Conservation (phyloP, 345 rosid genomes). For the Durio zibethinus region DNA sequence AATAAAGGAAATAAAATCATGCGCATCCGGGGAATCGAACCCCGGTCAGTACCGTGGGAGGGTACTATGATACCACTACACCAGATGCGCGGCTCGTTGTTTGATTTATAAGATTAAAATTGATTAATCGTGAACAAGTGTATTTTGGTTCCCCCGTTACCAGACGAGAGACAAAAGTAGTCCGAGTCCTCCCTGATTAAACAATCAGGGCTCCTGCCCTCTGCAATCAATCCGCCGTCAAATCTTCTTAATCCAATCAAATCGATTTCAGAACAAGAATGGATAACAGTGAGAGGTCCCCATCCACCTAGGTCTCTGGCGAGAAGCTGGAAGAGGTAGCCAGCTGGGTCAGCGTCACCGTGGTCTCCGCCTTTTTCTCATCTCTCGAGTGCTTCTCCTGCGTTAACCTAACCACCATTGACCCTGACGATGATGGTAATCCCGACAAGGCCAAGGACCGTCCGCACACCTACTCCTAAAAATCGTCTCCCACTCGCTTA, state of each 20-base stretch:
- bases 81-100: slow-evolving; percentile 53
- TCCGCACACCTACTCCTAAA: slow-evolving; percentile 43
- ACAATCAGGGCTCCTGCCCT: neutral
- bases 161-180: neutral
- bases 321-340: slow-evolving; percentile 36
- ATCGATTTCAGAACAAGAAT: neutral
- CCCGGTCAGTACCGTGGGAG: slow-evolving; percentile 98
- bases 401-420: slow-evolving; percentile 69
- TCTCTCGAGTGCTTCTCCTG: slow-evolving; percentile 90
- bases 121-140: too few species aligned
- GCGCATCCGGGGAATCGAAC: slow-evolving; percentile 98
- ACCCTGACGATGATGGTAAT: slow-evolving; percentile 59
- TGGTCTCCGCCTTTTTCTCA: slow-evolving; percentile 77
- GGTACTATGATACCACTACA: slow-evolving; percentile 98
- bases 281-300: neutral
- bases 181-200: neutral
- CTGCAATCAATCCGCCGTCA: neutral
- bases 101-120: too few species aligned
- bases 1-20: neutral
- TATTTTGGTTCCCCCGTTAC: neutral
- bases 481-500: neutral
- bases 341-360: slow-evolving; percentile 70
- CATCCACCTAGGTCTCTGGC: neutral
- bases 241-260: neutral
- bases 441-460: slow-evolving; percentile 46